Conservation (phyloP, 176 grass and related monocot species). For the Oryza glumipatula region DNA sequence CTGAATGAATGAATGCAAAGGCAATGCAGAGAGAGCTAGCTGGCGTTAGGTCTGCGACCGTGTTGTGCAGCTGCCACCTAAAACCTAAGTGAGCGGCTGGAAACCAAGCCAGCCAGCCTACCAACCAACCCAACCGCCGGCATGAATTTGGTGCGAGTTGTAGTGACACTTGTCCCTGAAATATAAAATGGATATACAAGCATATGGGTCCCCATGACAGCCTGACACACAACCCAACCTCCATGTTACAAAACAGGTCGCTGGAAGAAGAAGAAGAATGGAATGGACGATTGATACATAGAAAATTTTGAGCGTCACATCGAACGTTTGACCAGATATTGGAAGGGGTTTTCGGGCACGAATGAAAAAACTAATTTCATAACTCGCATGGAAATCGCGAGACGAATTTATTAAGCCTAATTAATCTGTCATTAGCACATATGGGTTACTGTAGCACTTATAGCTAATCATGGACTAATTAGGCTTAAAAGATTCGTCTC, state of each 20-base stretch:
- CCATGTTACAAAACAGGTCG: not conserved
- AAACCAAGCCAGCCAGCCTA: not conserved
- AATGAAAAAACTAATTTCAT: too few species aligned
- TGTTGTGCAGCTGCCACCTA: not conserved
- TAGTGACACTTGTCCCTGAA: not conserved
- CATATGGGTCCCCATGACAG: constrained; percentile 1
- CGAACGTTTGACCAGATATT: too few species aligned
- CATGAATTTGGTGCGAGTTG: constrained; percentile 4
- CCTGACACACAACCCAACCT: not conserved
- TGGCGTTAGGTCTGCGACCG: constrained; percentile 16
- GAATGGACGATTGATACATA: not conserved
- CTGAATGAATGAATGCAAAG: not conserved
- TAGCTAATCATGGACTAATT: too few species aligned
- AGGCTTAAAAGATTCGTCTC: too few species aligned
- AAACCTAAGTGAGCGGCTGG: not conserved
- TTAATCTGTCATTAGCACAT: too few species aligned
- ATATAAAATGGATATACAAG: not conserved
- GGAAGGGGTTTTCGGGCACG: too few species aligned
- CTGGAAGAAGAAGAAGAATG: not conserved
- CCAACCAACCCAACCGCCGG: not conserved
- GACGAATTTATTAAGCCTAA: too few species aligned
- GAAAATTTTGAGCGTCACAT: too few species aligned
- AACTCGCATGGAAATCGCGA: too few species aligned
- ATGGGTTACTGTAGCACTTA: too few species aligned
- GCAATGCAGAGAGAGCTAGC: not conserved